Evolutionary conservation across 2,329 filamentous ascomycete species (phyloP), one percentile per base, ranked within the genome.

Genomic region (Zasmidium angulare): DNA sequence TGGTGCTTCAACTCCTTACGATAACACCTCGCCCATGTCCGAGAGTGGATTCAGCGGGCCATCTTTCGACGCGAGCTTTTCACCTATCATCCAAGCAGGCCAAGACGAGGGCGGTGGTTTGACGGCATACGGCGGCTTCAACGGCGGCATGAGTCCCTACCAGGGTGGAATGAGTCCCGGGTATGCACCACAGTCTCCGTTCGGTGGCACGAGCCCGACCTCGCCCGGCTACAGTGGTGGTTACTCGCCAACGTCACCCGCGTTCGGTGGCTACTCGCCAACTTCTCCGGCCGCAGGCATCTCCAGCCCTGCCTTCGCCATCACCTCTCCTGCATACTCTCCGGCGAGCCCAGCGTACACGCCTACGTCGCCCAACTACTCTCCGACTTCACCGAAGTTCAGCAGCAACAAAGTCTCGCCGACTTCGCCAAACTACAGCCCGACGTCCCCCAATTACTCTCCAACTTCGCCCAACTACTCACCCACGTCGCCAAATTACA

Each of bases 1-100:
- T 61, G 95, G 95, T 67, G 91, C 91, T 56, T 91, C 92, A 46
- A 99, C 95, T 9, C 96, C 96, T 1, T 99, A 99, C 76, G 95
- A 98, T 72, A 80, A 82, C 63, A 84, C 82, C 36, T 87, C 85
- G 14, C 86, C 86, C 10, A 82, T 85, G 71, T 81, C 84, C 63
- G 86, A 88, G 66, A 83, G 78, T 54, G 79, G 80, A 26, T 84
- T 82, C 68, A 79, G 81, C 22, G 89, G 89, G 47, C 79, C 81
- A 26, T 82, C 86, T 62, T 84, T 84, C 57, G 83, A 84, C 62
- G 82, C 84, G 26, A 79, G 79, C 40, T 88, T 88, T 82, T 95
- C 90, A 31, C 90, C 90, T 52, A 91, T 95, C 70, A 86, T 90
- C 66, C 65, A 72, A 29, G 82, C 85, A 53, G 89, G 89, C 47